Conservation (phyloP, 192 early-diverging fungal species). For the Umbelopsis isabellina region DNA sequence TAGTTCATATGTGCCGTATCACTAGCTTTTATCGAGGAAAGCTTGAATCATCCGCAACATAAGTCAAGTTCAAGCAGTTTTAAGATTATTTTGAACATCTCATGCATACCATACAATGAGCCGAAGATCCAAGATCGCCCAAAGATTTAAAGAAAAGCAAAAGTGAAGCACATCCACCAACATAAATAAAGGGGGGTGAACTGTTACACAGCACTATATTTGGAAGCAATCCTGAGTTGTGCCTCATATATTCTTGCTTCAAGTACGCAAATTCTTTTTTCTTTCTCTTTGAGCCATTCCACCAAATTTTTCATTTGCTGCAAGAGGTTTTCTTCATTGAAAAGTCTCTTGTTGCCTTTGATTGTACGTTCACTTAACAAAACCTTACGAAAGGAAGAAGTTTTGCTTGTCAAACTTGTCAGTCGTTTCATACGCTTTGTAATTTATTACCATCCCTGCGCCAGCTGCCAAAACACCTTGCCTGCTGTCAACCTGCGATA, state of each 20-base stretch:
- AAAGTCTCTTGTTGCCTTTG: slow-evolving; percentile 17
- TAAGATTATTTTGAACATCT: too few species aligned
- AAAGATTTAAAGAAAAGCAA: not conserved
- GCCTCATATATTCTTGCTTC: slow-evolving; percentile 4
- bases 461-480: not conserved
- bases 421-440: not conserved
- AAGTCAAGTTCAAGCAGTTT: too few species aligned
- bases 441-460: not conserved
- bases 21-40: not conserved
- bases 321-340: slow-evolving; percentile 19
- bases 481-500: not conserved
- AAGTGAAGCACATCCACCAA: slow-evolving; percentile 16
- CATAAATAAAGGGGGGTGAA: not conserved
- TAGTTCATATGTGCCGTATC: not conserved
- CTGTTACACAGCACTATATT: not conserved
- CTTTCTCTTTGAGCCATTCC: slow-evolving; percentile 24
- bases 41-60: too few species aligned
- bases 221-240: not conserved
- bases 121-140: not conserved
- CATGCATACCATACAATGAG: too few species aligned
- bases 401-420: not conserved
- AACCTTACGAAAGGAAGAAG: slow-evolving; percentile 20
- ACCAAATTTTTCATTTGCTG: slow-evolving; percentile 18
- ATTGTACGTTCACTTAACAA: slow-evolving; percentile 8
- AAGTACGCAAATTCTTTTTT: not conserved